Evolutionary conservation across 345 rosid genomes (phyloP), one percentile per base, ranked within the genome.

Genomic region (Microcos paniculata): DNA sequence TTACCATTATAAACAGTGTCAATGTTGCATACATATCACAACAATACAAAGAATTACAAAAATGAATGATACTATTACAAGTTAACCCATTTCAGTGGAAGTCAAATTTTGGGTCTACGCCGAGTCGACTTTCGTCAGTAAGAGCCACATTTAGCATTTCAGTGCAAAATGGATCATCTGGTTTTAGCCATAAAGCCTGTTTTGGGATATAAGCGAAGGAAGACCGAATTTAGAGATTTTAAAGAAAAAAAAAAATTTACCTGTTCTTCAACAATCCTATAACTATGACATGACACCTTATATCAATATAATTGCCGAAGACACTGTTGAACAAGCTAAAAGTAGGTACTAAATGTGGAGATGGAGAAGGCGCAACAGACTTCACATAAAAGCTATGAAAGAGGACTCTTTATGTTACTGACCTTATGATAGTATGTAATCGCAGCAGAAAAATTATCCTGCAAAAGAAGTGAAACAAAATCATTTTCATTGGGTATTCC

Each of bases 391-490:
- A 18, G 52, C 18, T 28, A 23, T 38, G 30, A 16, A 68, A 52
- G 58, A n/a, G 9, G 6, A 35, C 61, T 30, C 48, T 67, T 43
- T 56, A 73, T 75, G 24, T 33, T 55, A 58, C 75, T 79, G 75
- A 93, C 99, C 91, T 95, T 91, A 84, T 91, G 98, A 76, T 95
- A 90, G 77, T 79, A 85, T n/a, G 92, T 82, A 72, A 95, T 91
- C 43, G 98, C 99, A 77, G 91, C 85, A 64, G 91, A 76, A 75
- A 88, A 91, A 75, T 95, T 85, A 66, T 91, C 96, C 99, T 95
- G 91, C 79, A 45, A n/a, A 26, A 46, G 3, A 31, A 11, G 4
- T 15, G 26, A 73, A 45, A 59, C 28, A 46, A 46, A 48, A 24
- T 74, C 35, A 35, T 18, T 10, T 45, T 43, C 43, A 59, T 43